A percentile compares a stretch with the other conserved stretches of the same genome.
These are phyloP conservation scores for Penicillium chermesinum DNA, from an alignment of 495 filamentous ascomycete species.

Conservation along the genomic window DNA sequence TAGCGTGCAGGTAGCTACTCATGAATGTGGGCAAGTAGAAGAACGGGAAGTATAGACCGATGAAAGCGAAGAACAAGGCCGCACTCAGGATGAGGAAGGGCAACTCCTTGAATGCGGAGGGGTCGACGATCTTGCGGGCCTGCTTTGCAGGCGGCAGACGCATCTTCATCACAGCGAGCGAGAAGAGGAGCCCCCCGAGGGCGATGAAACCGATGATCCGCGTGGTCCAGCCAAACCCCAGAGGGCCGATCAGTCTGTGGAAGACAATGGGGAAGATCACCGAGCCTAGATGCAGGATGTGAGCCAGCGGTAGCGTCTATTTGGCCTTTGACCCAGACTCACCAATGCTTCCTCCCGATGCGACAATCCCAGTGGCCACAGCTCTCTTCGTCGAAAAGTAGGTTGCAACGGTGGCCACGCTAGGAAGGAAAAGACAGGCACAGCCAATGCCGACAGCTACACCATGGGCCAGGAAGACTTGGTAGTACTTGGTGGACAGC, in stretches of 20 bases:
- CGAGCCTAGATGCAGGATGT: slow-evolving; percentile 28
- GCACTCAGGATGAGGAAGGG: slow-evolving; percentile 29
- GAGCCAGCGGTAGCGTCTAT: not conserved
- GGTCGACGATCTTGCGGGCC: slow-evolving; percentile 23
- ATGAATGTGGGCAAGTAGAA: slow-evolving; percentile 38
- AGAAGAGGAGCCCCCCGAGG: slow-evolving; percentile 36
- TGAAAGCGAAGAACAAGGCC: slow-evolving; percentile 29
- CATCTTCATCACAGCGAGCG: slow-evolving; percentile 30
- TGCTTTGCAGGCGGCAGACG: slow-evolving; percentile 16
- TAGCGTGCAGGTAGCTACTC: slow-evolving; percentile 8
- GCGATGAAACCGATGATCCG: slow-evolving; percentile 50
- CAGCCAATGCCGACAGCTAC: slow-evolving; percentile 39
- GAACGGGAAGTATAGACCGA: slow-evolving; percentile 38
- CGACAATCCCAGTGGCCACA: slow-evolving; percentile 42
- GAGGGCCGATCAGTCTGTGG: slow-evolving; percentile 37
- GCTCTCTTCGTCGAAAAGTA: slow-evolving; percentile 40
- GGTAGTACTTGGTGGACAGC: slow-evolving; percentile 34
- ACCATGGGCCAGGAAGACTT: slow-evolving; percentile 37
- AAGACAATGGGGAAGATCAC: slow-evolving; percentile 53
- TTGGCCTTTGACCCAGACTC: not conserved
- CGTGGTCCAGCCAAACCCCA: slow-evolving; percentile 52
- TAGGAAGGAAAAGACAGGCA: slow-evolving; percentile 37
- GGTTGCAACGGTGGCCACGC: slow-evolving; percentile 35
- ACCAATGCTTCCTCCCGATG: slow-evolving; percentile 39
- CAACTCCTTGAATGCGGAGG: slow-evolving; percentile 28